phyloP scores from a whole-genome alignment of 345 rosid species.

The Hypericum androsaemum region DNA sequence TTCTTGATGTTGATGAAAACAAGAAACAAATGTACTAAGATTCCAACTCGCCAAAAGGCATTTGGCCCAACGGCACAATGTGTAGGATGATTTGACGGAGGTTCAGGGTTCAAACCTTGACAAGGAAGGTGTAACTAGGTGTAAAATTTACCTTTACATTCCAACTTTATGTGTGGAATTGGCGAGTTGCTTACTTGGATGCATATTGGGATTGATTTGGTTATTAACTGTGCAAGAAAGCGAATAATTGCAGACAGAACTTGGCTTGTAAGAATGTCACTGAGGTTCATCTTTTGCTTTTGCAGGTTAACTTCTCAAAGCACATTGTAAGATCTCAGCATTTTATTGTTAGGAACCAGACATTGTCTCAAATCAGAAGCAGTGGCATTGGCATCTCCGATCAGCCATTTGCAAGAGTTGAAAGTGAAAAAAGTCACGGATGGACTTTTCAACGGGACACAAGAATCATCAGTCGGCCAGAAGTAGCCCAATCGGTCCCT shows the following conservation, averaged over 20 bases:
- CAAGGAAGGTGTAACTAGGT: too few relatives aligned
- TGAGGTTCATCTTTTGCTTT: slow-evolving; percentile 14
- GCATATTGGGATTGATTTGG: too few relatives aligned
- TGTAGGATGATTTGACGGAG: too few relatives aligned
- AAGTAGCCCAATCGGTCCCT: slow-evolving; percentile 11
- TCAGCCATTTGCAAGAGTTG: slow-evolving; percentile 18
- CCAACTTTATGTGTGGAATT: too few relatives aligned
- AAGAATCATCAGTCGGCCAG: slow-evolving; percentile 28
- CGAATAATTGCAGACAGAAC: background rate
- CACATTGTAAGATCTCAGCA: slow-evolving; percentile 18
- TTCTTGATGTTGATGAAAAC: too few relatives aligned
- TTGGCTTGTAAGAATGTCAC: slow-evolving; percentile 13
- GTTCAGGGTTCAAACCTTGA: too few relatives aligned
- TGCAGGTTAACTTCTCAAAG: slow-evolving; percentile 26
- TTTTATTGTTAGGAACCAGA: slow-evolving; percentile 16
- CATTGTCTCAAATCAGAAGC: slow-evolving; percentile 19
- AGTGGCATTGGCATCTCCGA: slow-evolving; percentile 15
- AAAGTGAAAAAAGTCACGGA: slow-evolving; percentile 14
- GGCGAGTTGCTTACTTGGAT: too few relatives aligned
- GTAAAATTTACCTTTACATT: too few relatives aligned
- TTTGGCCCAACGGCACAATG: too few relatives aligned
- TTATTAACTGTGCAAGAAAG: background rate
- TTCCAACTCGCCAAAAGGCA: too few relatives aligned
- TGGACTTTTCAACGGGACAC: slow-evolving; percentile 65
- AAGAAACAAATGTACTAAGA: too few relatives aligned